Evolutionary conservation across 345 rosid species (phyloP).

Genomic region (Eutrema heterophyllum): DNA sequence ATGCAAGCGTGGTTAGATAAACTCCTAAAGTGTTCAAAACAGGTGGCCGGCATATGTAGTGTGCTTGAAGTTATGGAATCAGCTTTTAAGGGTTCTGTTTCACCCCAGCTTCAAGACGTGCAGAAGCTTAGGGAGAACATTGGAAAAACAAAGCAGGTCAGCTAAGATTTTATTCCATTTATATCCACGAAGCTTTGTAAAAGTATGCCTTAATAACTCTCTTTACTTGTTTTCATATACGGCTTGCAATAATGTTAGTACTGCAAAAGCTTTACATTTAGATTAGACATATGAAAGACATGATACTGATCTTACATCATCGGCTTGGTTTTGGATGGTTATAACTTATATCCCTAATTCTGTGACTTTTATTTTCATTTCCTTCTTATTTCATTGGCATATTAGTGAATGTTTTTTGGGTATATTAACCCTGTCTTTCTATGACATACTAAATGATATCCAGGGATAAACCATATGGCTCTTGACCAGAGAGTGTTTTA

Average conservation of each 20-base stretch:
- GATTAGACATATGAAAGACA: not conserved
- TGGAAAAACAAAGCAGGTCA: constrained; percentile 89
- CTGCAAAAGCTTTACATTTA: not conserved
- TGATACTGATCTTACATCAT: constrained; percentile 1
- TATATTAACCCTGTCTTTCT: not conserved
- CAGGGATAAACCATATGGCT: not conserved
- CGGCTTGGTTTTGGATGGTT: not conserved
- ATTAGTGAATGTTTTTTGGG: not conserved
- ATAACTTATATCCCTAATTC: not conserved
- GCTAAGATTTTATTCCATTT: not conserved
- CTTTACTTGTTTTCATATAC: not conserved
- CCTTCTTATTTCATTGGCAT: not conserved
- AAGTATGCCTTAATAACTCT: not conserved
- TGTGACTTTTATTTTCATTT: not conserved
- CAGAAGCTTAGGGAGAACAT: constrained; percentile 71
- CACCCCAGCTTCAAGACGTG: constrained; percentile 72
- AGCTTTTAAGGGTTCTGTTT: constrained; percentile 70
- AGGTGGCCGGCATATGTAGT: constrained; percentile 57
- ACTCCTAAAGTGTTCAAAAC: constrained; percentile 56
- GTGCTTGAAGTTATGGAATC: constrained; percentile 86
- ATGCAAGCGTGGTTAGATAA: constrained; percentile 47
- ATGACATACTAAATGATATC: not conserved
- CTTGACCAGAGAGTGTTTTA: not conserved
- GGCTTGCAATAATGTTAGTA: not conserved
- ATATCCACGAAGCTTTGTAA: not conserved